Evolutionary conservation across 2,329 filamentous ascomycete species (phyloP).

Genomic region (Pseudocercospora crystallina): DNA sequence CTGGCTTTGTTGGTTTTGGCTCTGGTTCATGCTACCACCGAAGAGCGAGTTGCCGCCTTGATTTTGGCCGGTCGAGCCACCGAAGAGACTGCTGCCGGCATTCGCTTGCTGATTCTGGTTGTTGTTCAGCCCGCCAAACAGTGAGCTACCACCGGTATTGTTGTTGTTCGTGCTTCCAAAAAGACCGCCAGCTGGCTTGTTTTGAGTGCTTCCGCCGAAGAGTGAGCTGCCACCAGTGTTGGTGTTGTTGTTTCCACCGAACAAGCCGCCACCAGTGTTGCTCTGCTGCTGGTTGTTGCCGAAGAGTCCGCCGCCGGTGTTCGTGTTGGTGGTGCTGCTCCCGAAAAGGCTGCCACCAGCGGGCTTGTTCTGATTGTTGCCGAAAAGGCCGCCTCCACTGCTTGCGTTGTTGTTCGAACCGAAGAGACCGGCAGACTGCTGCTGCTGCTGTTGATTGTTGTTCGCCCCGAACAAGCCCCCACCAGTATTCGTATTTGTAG

Average conservation of each 20-base stretch:
- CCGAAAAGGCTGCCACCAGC: constrained; percentile 43
- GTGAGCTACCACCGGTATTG: constrained; percentile 33
- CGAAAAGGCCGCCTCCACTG: constrained; percentile 40
- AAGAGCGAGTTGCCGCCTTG: constrained; percentile 52
- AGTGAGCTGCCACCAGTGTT: constrained; percentile 20
- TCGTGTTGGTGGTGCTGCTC: constrained; percentile 28
- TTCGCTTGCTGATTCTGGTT: constrained; percentile 41
- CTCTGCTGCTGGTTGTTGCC: constrained; percentile 33
- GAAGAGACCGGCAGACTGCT: constrained; percentile 25
- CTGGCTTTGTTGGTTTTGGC: constrained; percentile 57
- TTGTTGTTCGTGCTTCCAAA: constrained; percentile 42
- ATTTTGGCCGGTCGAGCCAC: constrained; percentile 37
- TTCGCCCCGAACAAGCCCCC: constrained; percentile 32
- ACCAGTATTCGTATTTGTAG: constrained; percentile 27
- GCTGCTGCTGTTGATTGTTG: constrained; percentile 16
- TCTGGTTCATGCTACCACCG: constrained; percentile 41
- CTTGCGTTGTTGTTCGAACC: constrained; percentile 28
- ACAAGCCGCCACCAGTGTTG: constrained; percentile 36
- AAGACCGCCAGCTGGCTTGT: constrained; percentile 43
- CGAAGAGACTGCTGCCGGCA: constrained; percentile 42
- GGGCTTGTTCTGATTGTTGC: constrained; percentile 37
- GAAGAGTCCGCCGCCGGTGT: constrained; percentile 37
- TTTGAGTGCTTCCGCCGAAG: constrained; percentile 37
- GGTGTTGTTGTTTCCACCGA: constrained; percentile 39
- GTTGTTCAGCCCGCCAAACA: constrained; percentile 39